Evolutionary conservation across 1,139 yeast genomes (phyloP), one percentile per base, ranked within the genome.

Genomic region (Yamadazyma songkhlaensis): DNA sequence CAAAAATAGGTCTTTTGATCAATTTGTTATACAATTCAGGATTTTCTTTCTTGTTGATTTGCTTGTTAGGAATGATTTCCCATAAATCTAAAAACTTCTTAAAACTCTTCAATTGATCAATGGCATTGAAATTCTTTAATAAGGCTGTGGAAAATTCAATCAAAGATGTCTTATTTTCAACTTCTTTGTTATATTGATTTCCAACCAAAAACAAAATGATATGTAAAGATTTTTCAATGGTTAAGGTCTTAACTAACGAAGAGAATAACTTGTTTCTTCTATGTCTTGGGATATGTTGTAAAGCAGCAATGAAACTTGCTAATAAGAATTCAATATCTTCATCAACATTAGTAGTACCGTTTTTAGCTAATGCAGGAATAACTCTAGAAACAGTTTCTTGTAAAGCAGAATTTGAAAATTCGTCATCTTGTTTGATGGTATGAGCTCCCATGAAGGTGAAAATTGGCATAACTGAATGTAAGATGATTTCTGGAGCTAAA

Each of bases 361-460:
- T 78, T 13, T 75, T 70, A 8, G 94, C 80, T 45, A 92, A 72
- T 0, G 97, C 96, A 3, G 98, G 98, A 32, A 92, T 82, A 35
- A 92, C 96, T 50, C 86, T 83, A 11, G 86, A 71, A 37, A 92
- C 84, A 3, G 99, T 92, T 57, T 88, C 94, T 54, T 89, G 96
- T 45, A 94, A 88, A 28, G 92, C 97, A 47, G 86, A 84, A 32
- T 85, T 85, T 2, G 97, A 87, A 57, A 87, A 90, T 54, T 89
- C 97, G 58, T 92, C 97, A 60, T 92, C 98, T 64, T 92, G 97
- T 55, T 96, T 83, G 36, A 94, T 79, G 9, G 97, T 89, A 53
- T 89, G 95, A 23, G 97, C 96, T 40, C 99, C 99, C 98, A 92
- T 92, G 54, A 92, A 94, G 0, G 98, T 94, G 67, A 92, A 92